phyloP scores from a whole-genome alignment of 164 flowering plant genomes.

The Annona cherimola region DNA sequence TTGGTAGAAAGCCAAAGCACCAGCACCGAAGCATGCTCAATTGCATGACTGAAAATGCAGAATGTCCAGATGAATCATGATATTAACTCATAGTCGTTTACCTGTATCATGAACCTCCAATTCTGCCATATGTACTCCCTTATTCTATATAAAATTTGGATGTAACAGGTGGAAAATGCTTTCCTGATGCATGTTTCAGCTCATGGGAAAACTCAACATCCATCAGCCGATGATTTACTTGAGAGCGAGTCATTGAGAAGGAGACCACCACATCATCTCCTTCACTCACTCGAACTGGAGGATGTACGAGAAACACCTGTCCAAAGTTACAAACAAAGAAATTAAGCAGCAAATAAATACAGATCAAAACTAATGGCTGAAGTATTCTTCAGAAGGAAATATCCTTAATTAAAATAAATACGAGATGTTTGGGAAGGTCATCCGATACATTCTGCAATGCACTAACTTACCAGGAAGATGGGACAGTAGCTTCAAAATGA shows the following conservation, averaged over 20 bases:
- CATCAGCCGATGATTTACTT: constrained; percentile 83
- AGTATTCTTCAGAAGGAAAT: not conserved
- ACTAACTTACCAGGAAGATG: too few relatives aligned
- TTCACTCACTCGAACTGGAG: constrained; percentile 39
- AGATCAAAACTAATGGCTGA: too few relatives aligned
- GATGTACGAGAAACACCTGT: constrained; percentile 81
- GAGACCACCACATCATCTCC: constrained; percentile 49
- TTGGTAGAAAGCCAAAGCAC: not conserved
- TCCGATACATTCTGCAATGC: too few relatives aligned
- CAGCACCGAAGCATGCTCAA: not conserved
- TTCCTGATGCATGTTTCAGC: constrained; percentile 47
- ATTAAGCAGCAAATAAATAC: not conserved
- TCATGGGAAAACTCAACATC: constrained; percentile 70
- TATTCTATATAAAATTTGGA: constrained; percentile 76
- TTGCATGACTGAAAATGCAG: too few relatives aligned
- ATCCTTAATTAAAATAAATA: not conserved
- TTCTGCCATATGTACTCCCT: constrained; percentile 13
- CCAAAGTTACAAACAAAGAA: constrained; percentile 1
- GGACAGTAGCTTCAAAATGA: too few relatives aligned
- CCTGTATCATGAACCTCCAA: constrained; percentile 7
- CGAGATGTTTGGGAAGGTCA: too few relatives aligned
- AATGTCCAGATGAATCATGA: not conserved
- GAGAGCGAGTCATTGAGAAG: constrained; percentile 74
- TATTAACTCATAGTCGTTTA: not conserved
- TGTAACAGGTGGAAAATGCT: constrained; percentile 31